Evolutionary conservation across 2,329 filamentous ascomycete species (phyloP), one percentile per base, ranked within the genome.

Genomic region (Talaromyces marneffei): DNA sequence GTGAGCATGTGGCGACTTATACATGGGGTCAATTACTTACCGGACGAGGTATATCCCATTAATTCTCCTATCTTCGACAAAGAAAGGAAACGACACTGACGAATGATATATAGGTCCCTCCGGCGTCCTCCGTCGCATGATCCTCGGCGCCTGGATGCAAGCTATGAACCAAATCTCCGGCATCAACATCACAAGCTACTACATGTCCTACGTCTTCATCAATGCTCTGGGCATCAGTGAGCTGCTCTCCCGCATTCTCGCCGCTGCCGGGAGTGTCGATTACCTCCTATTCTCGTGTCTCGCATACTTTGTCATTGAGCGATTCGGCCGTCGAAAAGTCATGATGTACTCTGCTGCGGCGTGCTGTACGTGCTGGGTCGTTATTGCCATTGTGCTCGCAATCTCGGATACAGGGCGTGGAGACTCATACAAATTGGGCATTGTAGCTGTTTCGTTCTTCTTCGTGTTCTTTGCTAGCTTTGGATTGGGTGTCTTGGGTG

Each of bases 311-410:
- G 72, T 80, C 4, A 78, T 82, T 62, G 80, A 82, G 60, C 70
- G 77, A 5, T 80, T 75, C 62, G 80, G 80, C 2, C 74, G 80
- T 9, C 74, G 80, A 9, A 77, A 75, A 55, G 72, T 81, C 52
- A 80, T 82, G 78, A 80, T 82, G 72, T 68, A 68, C 18, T 78
- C 76, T 5, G 76, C 79, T n/a, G 71, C 73, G 6, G 81, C 78
- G 9, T 82, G 79, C 62, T 79, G 75, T 1, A 74, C 78, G 12
- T 83, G 80, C 65, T 82, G 79, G 72, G 72, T 79, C 18, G 67
- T 80, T 8, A 82, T 82, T 56, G 76, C 79, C 0, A 78, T 79
- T 18, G 71, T 77, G 0, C 71, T 79, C 5, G 76, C 74, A 1
- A 66, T 77, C 9, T 63, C 62, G 7, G 54, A 63, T 16, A 60